Base-by-base conservation (phyloP, 1,284 basidiomycete genomes). In the Pholiota adiposa region DNA sequence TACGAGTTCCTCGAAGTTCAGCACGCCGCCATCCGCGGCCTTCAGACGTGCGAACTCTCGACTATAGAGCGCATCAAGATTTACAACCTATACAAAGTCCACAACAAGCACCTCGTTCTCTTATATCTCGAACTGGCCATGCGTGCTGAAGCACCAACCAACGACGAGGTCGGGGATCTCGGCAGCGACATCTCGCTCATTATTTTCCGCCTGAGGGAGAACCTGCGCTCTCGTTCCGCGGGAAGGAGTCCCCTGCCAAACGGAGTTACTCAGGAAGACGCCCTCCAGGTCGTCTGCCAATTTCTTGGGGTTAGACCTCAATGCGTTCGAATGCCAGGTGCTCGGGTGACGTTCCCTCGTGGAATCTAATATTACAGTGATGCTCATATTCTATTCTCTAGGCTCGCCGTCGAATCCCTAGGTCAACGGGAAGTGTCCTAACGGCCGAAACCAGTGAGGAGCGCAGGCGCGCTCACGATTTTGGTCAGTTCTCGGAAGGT, bases 1-100 rank as follows among this genome's bases (percentile, higher is more conserved):
- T 87, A 88, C 83, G 64, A 72, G 0, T 90, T 90, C 66, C 43
- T 60, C 0, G 82, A 85, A 46, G 80, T 89, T 1, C 81, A 83
- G 57, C 70, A 72, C 6, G 79, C 88, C 0, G 82, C 80, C 0
- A 73, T 85, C 3, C 79, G 83, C 4, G 81, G 86, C 40, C 78
- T 89, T 0, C 81, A 89, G 58, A 77, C 74, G 62, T 70, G 83
- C 21, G 66, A 71, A 0, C 65, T 79, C 25, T 52, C 67, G 14
- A 71, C 80, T 0, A 77, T 88, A 34, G 75, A 81, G 11, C 83
- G 86, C 0, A 77, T 89, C 23, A 74, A 78, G 25, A 79, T 83
- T 34, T 87, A 89, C 49, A 75, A 78, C 23, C 73, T 74, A 11
- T 83, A 83, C 68, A 72, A 75, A 0, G 75, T 87, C 48, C 80